These are phyloP conservation scores for Themeda triandra DNA, from an alignment of 176 grass and related monocot species.

Conservation along the genomic window DNA sequence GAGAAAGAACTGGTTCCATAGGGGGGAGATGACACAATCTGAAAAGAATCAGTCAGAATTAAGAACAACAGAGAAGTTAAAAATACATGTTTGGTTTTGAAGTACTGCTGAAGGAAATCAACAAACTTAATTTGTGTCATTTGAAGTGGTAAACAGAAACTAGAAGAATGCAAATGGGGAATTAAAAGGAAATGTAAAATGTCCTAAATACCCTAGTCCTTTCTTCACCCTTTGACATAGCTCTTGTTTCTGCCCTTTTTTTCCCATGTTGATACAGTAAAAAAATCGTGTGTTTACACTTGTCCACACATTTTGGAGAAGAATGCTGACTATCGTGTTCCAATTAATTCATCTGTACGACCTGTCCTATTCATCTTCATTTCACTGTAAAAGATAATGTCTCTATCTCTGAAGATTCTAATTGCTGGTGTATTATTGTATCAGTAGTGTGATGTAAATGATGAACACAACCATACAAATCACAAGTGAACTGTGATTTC, in stretches of 20 bases:
- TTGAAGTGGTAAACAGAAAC: not conserved
- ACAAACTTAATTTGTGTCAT: not conserved
- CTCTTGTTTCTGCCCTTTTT: too few relatives aligned
- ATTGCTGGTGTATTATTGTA: not conserved
- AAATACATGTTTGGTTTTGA: not conserved
- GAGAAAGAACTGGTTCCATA: not conserved
- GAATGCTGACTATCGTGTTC: not conserved
- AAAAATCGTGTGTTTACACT: not conserved
- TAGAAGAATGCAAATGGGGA: not conserved
- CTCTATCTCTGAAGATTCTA: not conserved
- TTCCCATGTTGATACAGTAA: not conserved
- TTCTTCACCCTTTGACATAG: too few relatives aligned
- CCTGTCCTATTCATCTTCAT: too few relatives aligned
- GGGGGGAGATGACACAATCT: not conserved
- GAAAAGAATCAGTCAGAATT: conserved; percentile 14
- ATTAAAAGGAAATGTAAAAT: not conserved
- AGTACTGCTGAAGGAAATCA: not conserved
- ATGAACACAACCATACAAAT: not conserved
- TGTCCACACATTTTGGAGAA: not conserved
- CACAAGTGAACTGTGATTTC: not conserved
- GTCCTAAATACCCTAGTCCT: not conserved
- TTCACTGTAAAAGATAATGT: too few relatives aligned
- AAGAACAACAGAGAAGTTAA: not conserved
- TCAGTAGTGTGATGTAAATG: not conserved
- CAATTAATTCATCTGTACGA: not conserved